Evolutionary conservation across 352 stramenopile genomes (phyloP).

Genomic region (Globisporangium carolinianum): DNA sequence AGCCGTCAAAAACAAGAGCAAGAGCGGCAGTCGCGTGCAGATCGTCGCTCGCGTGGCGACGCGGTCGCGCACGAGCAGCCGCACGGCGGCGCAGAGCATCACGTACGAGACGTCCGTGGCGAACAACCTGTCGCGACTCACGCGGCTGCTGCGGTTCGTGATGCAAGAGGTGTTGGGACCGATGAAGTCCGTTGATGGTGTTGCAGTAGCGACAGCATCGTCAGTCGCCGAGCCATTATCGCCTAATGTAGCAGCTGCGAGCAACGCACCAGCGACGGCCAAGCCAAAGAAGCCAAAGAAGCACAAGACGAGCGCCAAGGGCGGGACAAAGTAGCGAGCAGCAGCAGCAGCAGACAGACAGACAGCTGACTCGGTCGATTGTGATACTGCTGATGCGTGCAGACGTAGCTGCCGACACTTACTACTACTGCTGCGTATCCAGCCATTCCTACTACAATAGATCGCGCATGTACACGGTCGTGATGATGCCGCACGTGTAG

Average conservation of each 20-base stretch:
- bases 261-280: conserved; percentile 1
- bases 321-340: conserved; percentile 19
- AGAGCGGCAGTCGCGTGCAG: conserved; percentile 13
- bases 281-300: conserved; percentile 29
- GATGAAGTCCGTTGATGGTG: conserved; percentile 24
- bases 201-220: too few species aligned
- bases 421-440: too few species aligned
- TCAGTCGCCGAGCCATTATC: not conserved
- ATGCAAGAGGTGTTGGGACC: conserved; percentile 63
- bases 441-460: conserved; percentile 39
- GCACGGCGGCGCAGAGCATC: conserved; percentile 12
- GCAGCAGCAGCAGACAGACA: not conserved
- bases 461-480: conserved; percentile 80
- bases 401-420: too few species aligned
- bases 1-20: conserved; percentile 16
- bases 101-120: conserved; percentile 13
- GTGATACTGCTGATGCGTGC: too few species aligned
- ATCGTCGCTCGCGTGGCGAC: conserved; percentile 43
- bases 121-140: conserved; percentile 31
- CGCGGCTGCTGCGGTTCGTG: conserved; percentile 48
- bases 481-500: conserved; percentile 88
- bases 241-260: conserved; percentile 5
- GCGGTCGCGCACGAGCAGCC: conserved; percentile 1
- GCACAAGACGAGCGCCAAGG: conserved; percentile 29
- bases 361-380: too few species aligned